Evolutionary conservation across 768 basidiomycete genomes (phyloP), one percentile per base, ranked within the genome.

Genomic region (Coprinopsis cinerea): DNA sequence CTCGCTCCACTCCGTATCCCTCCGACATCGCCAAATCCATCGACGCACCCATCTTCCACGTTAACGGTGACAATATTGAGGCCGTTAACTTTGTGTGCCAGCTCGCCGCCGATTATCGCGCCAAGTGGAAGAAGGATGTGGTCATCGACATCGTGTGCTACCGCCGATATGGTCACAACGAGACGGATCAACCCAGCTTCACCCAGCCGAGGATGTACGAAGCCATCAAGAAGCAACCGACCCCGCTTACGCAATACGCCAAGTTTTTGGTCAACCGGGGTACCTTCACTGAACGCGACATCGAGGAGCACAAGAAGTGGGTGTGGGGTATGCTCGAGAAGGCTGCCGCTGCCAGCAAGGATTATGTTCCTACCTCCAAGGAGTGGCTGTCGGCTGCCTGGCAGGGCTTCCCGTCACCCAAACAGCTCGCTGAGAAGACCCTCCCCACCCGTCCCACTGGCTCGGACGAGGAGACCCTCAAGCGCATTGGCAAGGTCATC

Each of bases 181-280:
- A 99, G 69, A 97, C 93, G 9, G 96, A 99, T 63, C 96, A 99
- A 67, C 96, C 96, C 22, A 88, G 82, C 66, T 99, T 99, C 75
- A 98, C 96, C 9, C 96, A 99, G 67, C 96, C 96, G 5, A 79
- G 90, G 55, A 99, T 98, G 96, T 99, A 99, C 76, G 79, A 92
- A 67, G 91, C 93, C 25, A 96, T 99, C 64, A 83, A 84, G 70
- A 88, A 90, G 60, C 92, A 98, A 68, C 89, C 88, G 1, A 93
- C 94, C 1, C 82, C 93, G 3, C 77, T 98, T 47, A 87, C 90
- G 5, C 81, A 92, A 64, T 99, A 99, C 73, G 81, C 89, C 54
- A 90, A 94, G 63, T 87, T 88, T 72, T 74, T 99, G 44, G 79
- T 90, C 59, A 84, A 83, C 46, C 90, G 96, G 49, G 86, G 87